phyloP scores from a whole-genome alignment of 306 rosid genomes.

The Gillenia trifoliata region DNA sequence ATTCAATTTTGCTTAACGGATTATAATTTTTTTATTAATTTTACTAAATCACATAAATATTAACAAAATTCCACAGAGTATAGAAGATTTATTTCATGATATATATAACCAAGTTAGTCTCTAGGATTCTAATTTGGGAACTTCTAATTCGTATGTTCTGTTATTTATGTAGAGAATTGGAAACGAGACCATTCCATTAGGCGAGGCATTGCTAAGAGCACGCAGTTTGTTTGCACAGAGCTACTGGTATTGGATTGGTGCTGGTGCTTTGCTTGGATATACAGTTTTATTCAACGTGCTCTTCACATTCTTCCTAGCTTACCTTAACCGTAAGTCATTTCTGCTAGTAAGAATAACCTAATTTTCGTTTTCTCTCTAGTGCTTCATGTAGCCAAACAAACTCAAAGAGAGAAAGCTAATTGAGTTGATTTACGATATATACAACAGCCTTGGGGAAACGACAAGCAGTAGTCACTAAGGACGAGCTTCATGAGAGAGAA shows the following conservation, averaged over 20 bases:
- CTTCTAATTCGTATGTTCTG: slow-evolving; percentile 16
- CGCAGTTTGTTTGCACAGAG: slow-evolving; percentile 68
- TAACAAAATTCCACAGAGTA: neutral
- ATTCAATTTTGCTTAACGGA: neutral
- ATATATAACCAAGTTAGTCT: neutral
- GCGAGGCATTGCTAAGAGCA: slow-evolving; percentile 59
- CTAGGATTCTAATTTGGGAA: slow-evolving; percentile 4
- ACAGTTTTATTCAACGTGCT: slow-evolving; percentile 73
- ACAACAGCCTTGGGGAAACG: slow-evolving; percentile 72
- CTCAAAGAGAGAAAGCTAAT: slow-evolving; percentile 14
- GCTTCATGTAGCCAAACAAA: slow-evolving; percentile 14
- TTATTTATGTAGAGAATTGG: slow-evolving; percentile 43
- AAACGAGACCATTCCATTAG: slow-evolving; percentile 55
- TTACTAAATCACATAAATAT: neutral
- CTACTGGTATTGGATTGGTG: slow-evolving; percentile 99
- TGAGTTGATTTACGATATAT: slow-evolving; percentile 8
- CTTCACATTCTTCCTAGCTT: slow-evolving; percentile 78
- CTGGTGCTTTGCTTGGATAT: slow-evolving; percentile 94
- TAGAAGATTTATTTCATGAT: neutral
- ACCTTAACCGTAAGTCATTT: slow-evolving; percentile 85
- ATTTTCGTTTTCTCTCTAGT: slow-evolving; percentile 16
- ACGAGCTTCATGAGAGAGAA: slow-evolving; percentile 81
- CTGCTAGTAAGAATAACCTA: slow-evolving; percentile 18
- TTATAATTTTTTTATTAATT: neutral
- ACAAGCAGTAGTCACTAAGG: slow-evolving; percentile 90